Conservation (phyloP, 1,139 yeast genomes). For the Pichia sp. region DNA sequence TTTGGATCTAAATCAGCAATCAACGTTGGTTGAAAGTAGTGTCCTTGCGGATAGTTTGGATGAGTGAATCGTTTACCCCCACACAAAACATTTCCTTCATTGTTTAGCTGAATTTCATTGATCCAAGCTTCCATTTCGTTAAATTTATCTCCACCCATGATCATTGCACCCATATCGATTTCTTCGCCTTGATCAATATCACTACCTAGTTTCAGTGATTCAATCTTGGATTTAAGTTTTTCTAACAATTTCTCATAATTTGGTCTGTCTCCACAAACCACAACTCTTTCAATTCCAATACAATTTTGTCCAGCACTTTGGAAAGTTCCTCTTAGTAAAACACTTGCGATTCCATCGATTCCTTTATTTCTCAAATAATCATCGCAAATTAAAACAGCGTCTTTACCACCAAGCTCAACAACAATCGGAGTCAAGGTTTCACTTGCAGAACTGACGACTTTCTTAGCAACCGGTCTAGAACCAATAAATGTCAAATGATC, state of each 20-base stretch:
- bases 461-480: conserved; percentile 87
- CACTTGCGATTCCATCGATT: conserved; percentile 60
- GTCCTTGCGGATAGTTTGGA: conserved; percentile 93
- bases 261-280: conserved; percentile 43
- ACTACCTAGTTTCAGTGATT: conserved; percentile 67
- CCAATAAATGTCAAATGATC: conserved; percentile 93
- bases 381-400: conserved; percentile 79
- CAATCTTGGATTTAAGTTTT: conserved; percentile 50
- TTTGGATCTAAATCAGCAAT: conserved; percentile 69
- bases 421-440: conserved; percentile 84
- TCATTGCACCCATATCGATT: conserved; percentile 95
- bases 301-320: conserved; percentile 98
- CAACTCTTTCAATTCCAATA: conserved; percentile 91
- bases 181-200: conserved; percentile 85
- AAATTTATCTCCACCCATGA: conserved; percentile 66
- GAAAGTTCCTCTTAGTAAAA: conserved; percentile 87
- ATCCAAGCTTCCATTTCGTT: conserved; percentile 56
- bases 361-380: conserved; percentile 42
- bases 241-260: conserved; percentile 56
- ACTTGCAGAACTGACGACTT: conserved; percentile 76
- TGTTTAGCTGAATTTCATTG: conserved; percentile 60
- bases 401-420: conserved; percentile 94
- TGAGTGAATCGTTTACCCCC: conserved; percentile 80
- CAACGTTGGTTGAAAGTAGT: conserved; percentile 84
- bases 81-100: conserved; percentile 59